Conservation (phyloP, 129 eudicot species). For the Artemisia annua region DNA sequence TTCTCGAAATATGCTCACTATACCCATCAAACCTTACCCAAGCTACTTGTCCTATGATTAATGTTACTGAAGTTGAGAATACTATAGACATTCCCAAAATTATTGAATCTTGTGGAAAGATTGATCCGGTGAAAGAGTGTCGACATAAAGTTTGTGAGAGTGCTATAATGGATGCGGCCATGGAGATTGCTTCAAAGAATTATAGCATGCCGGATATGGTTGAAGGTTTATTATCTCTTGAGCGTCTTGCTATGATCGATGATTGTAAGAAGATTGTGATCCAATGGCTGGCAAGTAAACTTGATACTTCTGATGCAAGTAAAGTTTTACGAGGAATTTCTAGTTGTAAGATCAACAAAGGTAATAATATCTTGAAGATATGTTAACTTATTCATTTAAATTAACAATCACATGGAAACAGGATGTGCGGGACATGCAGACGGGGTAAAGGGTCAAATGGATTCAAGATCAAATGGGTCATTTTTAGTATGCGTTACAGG, state of each 20-base stretch:
- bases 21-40: conserved; percentile 41
- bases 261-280: conserved; percentile 56
- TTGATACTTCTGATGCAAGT: conserved; percentile 44
- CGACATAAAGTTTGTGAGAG: conserved; percentile 52
- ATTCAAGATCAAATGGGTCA: too few relatives aligned
- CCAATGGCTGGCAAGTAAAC: conserved; percentile 56
- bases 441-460: too few relatives aligned
- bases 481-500: too few relatives aligned
- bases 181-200: conserved; percentile 32
- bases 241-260: conserved; percentile 24
- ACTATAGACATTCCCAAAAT: conserved; percentile 30
- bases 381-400: neutral
- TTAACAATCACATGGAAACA: too few relatives aligned
- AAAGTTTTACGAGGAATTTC: conserved; percentile 54
- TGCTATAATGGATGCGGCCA: conserved; percentile 56
- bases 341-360: conserved; percentile 58
- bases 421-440: too few relatives aligned
- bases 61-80: conserved; percentile 42
- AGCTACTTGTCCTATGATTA: conserved; percentile 51
- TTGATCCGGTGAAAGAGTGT: conserved; percentile 56
- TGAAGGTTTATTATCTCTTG: conserved; percentile 15
- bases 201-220: conserved; percentile 9
- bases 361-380: conserved; percentile 23
- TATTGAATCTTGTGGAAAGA: conserved; percentile 39
- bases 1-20: conserved; percentile 49